These are phyloP conservation scores for Phialophora verrucosa DNA, from an alignment of 2,329 filamentous ascomycete species.

Conservation along the genomic window DNA sequence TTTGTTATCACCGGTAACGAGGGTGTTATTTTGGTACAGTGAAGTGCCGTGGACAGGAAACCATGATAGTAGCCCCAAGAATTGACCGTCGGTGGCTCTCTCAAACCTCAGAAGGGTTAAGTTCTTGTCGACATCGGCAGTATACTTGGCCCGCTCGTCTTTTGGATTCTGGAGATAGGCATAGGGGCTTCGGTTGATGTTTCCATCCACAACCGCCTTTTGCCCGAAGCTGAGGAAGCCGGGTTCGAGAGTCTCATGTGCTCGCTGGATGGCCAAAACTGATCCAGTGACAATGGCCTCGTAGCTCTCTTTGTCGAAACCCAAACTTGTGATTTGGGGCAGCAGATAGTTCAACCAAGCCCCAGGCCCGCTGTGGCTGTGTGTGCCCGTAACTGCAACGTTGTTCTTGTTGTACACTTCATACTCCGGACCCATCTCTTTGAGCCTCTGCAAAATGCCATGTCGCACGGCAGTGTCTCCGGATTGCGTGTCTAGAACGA, in stretches of 20 bases:
- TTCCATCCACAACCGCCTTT: slow-evolving; percentile 73
- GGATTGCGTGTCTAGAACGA: slow-evolving; percentile 84
- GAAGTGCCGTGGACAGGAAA: slow-evolving; percentile 92
- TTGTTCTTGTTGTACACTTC: slow-evolving; percentile 78
- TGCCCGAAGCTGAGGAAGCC: slow-evolving; percentile 74
- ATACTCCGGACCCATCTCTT: slow-evolving; percentile 72
- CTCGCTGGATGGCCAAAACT: slow-evolving; percentile 77
- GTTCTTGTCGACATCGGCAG: slow-evolving; percentile 70
- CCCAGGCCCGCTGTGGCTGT: slow-evolving; percentile 88
- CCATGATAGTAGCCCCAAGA: slow-evolving; percentile 84
- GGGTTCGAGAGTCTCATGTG: slow-evolving; percentile 73
- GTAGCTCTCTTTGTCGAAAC: slow-evolving; percentile 86
- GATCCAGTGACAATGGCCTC: slow-evolving; percentile 87
- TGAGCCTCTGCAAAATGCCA: slow-evolving; percentile 80
- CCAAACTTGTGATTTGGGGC: slow-evolving; percentile 85
- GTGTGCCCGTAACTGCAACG: slow-evolving; percentile 87
- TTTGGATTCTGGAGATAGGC: slow-evolving; percentile 86
- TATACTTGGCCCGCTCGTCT: slow-evolving; percentile 73
- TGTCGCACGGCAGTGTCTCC: slow-evolving; percentile 88
- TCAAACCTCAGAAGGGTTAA: slow-evolving; percentile 81
- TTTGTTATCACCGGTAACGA: slow-evolving; percentile 95
- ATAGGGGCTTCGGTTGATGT: slow-evolving; percentile 87
- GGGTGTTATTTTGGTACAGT: slow-evolving; percentile 86
- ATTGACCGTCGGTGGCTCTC: slow-evolving; percentile 74
- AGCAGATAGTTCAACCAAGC: slow-evolving; percentile 95